Evolutionary conservation across 495 filamentous ascomycete genomes (phyloP), one percentile per base, ranked within the genome.

Genomic region (Aspergillus indologenus): DNA sequence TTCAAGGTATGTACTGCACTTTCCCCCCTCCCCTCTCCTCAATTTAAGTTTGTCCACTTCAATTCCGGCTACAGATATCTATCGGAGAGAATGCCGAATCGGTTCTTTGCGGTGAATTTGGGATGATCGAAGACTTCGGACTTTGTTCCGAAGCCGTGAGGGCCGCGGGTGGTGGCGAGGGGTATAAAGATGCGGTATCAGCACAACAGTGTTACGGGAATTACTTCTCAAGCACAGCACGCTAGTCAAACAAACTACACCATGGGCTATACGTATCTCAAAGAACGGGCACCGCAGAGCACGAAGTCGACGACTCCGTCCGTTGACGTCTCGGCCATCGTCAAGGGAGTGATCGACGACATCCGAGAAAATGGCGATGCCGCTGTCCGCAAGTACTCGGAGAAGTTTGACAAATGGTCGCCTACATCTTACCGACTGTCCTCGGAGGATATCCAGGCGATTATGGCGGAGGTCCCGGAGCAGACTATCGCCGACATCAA

Each of bases 321-420:
- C 3, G 19, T 43, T 0, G 56, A 53, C 12, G 59, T 61, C 21
- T 19, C 62, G 22, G 61, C 65, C 18, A 77, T 81, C 26, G 79
- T 81, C 18, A 74, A 73, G 19, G 65, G 69, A 1, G 77, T 84
- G 26, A 82, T 84, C 51, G 68, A 73, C 7, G 75, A 78, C 22
- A 79, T 84, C 53, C 73, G 75, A 0, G 53, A 58, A 0, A 74
- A 74, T 44, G 80, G 80, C 9, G 79, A 83, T 49, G 56, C 59
- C 1, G 79, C 80, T 3, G 79, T 83, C 18, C 67, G 76, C 15
- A 58, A 53, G 6, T 84, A 82, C 62, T 81, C 79, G 0, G 72
- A 80, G 55, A 79, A 81, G 51, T 84, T 83, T 61, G 81, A 84
- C 61, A 76, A 78, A 62, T 84, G 81, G 81, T 72, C 71, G 6